These are phyloP conservation scores for Hansenula sp. DNA, from an alignment of 1,139 yeast species.

Conservation along the genomic window DNA sequence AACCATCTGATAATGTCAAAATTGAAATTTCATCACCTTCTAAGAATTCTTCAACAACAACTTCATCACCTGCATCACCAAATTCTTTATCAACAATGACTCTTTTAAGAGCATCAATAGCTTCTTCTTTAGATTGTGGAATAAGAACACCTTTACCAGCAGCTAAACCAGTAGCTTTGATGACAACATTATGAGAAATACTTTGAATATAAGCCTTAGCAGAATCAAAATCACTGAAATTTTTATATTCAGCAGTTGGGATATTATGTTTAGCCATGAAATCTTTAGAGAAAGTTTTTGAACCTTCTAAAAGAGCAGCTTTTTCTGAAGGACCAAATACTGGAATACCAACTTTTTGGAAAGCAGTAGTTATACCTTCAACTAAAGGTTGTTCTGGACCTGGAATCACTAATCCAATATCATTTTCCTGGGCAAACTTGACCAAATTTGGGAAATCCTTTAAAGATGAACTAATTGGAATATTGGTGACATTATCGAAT, in stretches of 20 bases:
- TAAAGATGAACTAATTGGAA: slow-evolving; percentile 60
- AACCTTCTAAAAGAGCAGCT: slow-evolving; percentile 96
- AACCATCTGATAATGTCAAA: slow-evolving; percentile 91
- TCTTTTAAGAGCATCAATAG: slow-evolving; percentile 75
- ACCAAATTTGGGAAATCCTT: slow-evolving; percentile 56
- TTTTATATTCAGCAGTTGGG: slow-evolving; percentile 89
- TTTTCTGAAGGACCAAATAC: slow-evolving; percentile 91
- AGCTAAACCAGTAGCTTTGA: slow-evolving; percentile 97
- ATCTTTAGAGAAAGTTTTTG: slow-evolving; percentile 89
- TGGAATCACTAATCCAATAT: slow-evolving; percentile 78
- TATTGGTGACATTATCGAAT: slow-evolving; percentile 59
- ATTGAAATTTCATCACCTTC: slow-evolving; percentile 97
- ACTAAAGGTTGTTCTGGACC: slow-evolving; percentile 99
- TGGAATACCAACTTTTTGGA: slow-evolving; percentile 78
- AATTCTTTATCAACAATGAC: slow-evolving; percentile 89
- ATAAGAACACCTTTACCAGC: slow-evolving; percentile 98
- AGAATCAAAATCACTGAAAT: slow-evolving; percentile 69
- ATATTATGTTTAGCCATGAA: slow-evolving; percentile 90
- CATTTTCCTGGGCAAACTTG: slow-evolving; percentile 64
- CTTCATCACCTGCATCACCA: slow-evolving; percentile 93
- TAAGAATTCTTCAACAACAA: slow-evolving; percentile 91
- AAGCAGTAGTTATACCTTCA: slow-evolving; percentile 77
- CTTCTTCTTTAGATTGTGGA: slow-evolving; percentile 82
- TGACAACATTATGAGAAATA: slow-evolving; percentile 74
- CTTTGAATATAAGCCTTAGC: slow-evolving; percentile 69